A percentile compares a stretch with the other conserved stretches of the same genome.
These are phyloP conservation scores for Russula earlei DNA, from an alignment of 768 basidiomycete species.

Conservation along the genomic window DNA sequence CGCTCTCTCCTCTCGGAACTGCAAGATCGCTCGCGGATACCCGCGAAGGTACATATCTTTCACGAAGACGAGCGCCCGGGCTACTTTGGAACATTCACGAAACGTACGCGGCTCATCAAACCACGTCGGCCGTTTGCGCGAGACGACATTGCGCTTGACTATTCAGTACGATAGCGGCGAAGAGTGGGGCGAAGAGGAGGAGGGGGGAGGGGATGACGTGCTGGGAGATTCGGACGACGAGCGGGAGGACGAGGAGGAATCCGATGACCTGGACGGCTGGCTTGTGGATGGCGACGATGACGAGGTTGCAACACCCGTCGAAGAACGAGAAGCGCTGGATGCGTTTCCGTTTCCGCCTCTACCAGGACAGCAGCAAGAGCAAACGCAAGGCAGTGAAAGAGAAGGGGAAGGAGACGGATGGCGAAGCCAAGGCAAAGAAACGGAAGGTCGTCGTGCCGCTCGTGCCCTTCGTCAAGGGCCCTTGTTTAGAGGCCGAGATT, in stretches of 20 bases:
- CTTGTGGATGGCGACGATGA: constrained; percentile 65
- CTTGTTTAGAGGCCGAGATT: constrained; percentile 65
- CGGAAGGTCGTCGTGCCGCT: constrained; percentile 71
- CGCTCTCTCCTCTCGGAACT: constrained; percentile 55
- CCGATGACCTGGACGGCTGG: constrained; percentile 73
- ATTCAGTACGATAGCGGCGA: constrained; percentile 90
- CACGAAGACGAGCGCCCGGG: constrained; percentile 79
- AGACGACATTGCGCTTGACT: constrained; percentile 74
- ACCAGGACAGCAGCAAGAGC: constrained; percentile 41
- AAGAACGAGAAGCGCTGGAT: constrained; percentile 31
- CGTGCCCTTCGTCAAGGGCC: constrained; percentile 74
- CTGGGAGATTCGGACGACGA: constrained; percentile 51
- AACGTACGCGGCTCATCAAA: constrained; percentile 65
- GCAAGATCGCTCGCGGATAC: constrained; percentile 49
- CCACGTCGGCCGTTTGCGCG: constrained; percentile 75
- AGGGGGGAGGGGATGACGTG: constrained; percentile 67
- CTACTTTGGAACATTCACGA: constrained; percentile 92
- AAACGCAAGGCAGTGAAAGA: constrained; percentile 46
- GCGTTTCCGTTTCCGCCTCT: constrained; percentile 27
- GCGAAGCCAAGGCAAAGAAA: constrained; percentile 64
- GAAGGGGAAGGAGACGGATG: constrained; percentile 37
- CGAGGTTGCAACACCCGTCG: constrained; percentile 34
- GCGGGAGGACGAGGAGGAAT: constrained; percentile 52
- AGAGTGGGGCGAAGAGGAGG: constrained; percentile 90
- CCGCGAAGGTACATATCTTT: constrained; percentile 80